Evolutionary conservation across 495 filamentous ascomycete genomes (phyloP), one percentile per base, ranked within the genome.

Genomic region (Penicillium riverlandense): DNA sequence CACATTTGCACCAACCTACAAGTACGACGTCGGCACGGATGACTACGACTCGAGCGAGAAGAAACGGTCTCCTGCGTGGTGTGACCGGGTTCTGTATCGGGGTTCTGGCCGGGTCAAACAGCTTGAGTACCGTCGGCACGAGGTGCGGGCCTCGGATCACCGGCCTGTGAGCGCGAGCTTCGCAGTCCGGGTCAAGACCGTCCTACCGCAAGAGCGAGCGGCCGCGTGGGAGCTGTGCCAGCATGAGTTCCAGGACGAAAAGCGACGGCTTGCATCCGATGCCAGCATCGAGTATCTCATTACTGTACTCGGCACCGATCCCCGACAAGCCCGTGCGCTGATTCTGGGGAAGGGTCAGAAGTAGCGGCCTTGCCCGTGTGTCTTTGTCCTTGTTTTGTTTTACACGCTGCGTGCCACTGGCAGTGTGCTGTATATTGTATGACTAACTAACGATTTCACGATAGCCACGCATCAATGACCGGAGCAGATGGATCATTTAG

Each of bases 1-100:
- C 55, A 84, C 80, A 0, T 98, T 98, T 58, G 83, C 86, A 11
- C 92, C 92, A 7, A 98, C 92, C 2, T 98, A 98, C 69, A 98
- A 98, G 62, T 98, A 97, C 62, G 92, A 98, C 55, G 87, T 96
- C 1, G 90, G 90, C 10, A 92, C 87, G 8, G 89, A 96, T 59
- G 83, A 81, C 22, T 98, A 98, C 60, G 92, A 98, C 57, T 83
- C 85, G 2, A 89, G 84, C 47, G 92, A 98, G 57, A 98, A 98
- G 75, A 86, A 89, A 60, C 79, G 92, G 4, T 81, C 87, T n/a
- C 92, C 92, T 1, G 92, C 92, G 8, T 98, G 92, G 92, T 98
- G 92, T 58, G 92, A 98, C 70, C 78, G 92, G 37, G 65, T 98
- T 30, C 72, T 98, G 31, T 95, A 88, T 62, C 82, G 92, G 35